A percentile compares a stretch with the other conserved stretches of the same genome.
phyloP scores from a whole-genome alignment of 2,329 filamentous ascomycete genomes.

The Fusarium penzigii region DNA sequence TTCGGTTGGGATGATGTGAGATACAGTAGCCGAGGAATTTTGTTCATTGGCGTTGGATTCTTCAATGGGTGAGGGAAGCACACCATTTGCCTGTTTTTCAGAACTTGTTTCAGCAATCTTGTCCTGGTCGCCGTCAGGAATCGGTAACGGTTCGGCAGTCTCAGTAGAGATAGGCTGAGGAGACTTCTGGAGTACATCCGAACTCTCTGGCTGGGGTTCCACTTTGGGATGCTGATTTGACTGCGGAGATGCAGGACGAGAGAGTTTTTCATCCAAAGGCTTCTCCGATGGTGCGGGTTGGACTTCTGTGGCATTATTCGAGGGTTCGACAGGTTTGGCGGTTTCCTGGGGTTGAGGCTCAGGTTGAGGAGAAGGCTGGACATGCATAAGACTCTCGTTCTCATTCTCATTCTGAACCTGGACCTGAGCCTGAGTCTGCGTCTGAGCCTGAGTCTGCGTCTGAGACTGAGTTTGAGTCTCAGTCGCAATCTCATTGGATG shows the following conservation, averaged over 20 bases:
- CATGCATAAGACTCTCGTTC: too few relatives aligned
- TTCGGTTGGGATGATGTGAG: background rate
- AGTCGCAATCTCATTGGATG: background rate
- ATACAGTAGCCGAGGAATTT: background rate
- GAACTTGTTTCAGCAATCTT: background rate
- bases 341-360: conserved; percentile 1
- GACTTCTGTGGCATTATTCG: conserved; percentile 8
- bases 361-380: too few relatives aligned
- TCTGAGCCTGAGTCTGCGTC: background rate
- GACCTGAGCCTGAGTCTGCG: background rate
- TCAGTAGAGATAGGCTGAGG: background rate
- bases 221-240: conserved; percentile 18
- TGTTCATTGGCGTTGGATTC: background rate
- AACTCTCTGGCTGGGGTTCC: conserved; percentile 17
- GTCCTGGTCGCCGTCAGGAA: background rate
- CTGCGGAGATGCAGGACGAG: conserved; percentile 20
- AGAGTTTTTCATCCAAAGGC: conserved; percentile 15
- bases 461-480: background rate
- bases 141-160: background rate
- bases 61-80: background rate
- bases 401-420: too few relatives aligned
- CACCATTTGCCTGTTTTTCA: background rate
- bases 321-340: conserved; percentile 1
- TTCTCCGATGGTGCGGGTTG: conserved; percentile 9
- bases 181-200: conserved; percentile 9